Conservation (phyloP, 176 grass and related monocot species). For the Eremochloa ophiuroides region DNA sequence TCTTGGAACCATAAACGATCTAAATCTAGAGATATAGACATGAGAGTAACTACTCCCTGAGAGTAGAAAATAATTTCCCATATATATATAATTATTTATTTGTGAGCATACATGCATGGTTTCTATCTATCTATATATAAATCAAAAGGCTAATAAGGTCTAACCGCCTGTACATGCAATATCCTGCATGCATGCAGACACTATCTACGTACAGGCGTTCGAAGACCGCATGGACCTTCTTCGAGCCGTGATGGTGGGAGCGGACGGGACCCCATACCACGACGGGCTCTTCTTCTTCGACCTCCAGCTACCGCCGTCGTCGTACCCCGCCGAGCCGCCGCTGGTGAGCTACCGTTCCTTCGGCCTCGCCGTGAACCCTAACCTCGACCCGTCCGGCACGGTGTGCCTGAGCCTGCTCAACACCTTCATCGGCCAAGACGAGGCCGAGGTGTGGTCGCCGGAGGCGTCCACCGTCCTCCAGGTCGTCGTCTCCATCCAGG, state of each 20-base stretch:
- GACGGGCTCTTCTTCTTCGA: slow-evolving; percentile 29
- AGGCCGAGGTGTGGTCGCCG: neutral
- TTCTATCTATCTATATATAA: too few species aligned
- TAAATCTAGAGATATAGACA: too few species aligned
- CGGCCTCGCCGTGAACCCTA: slow-evolving; percentile 28
- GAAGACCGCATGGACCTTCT: slow-evolving; percentile 29
- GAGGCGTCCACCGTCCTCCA: neutral
- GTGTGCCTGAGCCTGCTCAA: slow-evolving; percentile 28
- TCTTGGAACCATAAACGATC: too few species aligned
- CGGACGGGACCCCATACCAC: slow-evolving; percentile 15
- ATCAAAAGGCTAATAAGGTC: too few species aligned
- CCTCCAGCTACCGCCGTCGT: neutral
- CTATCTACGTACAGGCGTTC: neutral
- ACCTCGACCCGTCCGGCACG: slow-evolving; percentile 17
- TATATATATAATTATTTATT: too few species aligned
- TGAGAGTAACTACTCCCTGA: too few species aligned
- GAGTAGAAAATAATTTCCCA: too few species aligned
- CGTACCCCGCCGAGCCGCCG: neutral
- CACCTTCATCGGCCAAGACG: neutral
- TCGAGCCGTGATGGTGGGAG: neutral
- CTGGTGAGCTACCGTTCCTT: slow-evolving; percentile 16
- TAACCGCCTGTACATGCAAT: too few species aligned
- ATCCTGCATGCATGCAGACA: too few species aligned
- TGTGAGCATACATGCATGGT: too few species aligned
- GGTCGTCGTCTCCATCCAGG: slow-evolving; percentile 19